Evolutionary conservation across 1,139 yeast genomes (phyloP), one percentile per base, ranked within the genome.

Genomic region (Saccharomyces hybrid): DNA sequence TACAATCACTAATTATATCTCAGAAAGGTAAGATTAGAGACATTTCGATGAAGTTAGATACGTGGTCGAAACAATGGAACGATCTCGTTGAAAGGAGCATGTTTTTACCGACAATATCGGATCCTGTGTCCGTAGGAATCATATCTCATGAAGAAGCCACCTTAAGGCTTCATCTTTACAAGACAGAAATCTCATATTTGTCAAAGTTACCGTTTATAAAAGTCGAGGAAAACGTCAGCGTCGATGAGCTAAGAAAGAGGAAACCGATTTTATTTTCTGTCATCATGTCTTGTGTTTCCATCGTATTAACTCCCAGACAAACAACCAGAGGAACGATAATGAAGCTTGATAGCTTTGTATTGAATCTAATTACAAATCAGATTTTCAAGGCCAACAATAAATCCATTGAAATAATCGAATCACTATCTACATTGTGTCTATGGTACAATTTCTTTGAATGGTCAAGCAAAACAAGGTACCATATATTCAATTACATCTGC

Each of bases 381-480:
- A 78, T 85, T 7, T 71, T 88, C 72, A 77, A 86, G 12, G 75
- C 79, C 26, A 96, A 96, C n/a, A 76, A 81, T 55, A 89, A 88
- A 70, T 79, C 84, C 6, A 73, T 83, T 26, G 93, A 88, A 65
- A 71, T 88, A 52, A 72, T 88, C 47, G 83, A 86, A 66, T 73
- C 85, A 19, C 71, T 87, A 50, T 64, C 87, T 29, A 64, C 88
- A 2, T 71, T 87, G 53, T 79, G 86, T 44, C 70, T 84, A 38
- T 90, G 96, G 95, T 88, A 88, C 67, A 88, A 86, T 61, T 81
- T 88, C 5, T 89, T 96, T 0, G 96, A 88, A 69, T 74, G 88
- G 61, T 86, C 87, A 59, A 86, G 83, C 60, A 87, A 86, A 63
- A 80, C 95, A 57, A 79, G 95, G 53, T 84, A 84, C 60, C 95